Evolutionary conservation across 202 grass and related monocot genomes (phyloP).

Genomic region (Zizania palustris): DNA sequence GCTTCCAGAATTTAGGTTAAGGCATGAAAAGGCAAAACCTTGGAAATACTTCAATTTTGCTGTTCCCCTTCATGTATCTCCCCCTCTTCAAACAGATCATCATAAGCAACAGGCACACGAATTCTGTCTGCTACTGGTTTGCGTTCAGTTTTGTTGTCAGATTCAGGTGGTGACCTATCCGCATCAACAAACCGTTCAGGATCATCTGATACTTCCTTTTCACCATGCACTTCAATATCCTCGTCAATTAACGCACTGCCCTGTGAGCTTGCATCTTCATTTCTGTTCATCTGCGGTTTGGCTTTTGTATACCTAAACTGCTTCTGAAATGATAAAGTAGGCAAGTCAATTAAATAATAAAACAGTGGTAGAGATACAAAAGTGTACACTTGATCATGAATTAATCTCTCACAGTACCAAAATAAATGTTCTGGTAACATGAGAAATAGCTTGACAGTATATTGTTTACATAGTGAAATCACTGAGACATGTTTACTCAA

Average conservation of each 20-base stretch:
- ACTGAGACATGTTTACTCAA: conserved; percentile 10
- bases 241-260: conserved; percentile 56
- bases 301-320: conserved; percentile 62
- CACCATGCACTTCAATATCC: conserved; percentile 53
- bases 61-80: conserved; percentile 69
- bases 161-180: conserved; percentile 27
- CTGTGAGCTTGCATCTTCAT: conserved; percentile 66
- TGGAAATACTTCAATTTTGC: conserved; percentile 25
- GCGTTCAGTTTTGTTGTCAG: conserved; percentile 44
- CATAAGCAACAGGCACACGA: conserved; percentile 74
- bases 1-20: conserved; percentile 6
- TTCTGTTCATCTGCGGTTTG: conserved; percentile 47
- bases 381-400: conserved; percentile 31
- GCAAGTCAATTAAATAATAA: conserved; percentile 1
- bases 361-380: background rate
- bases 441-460: background rate
- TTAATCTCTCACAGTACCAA: background rate
- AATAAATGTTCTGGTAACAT: background rate
- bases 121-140: conserved; percentile 75
- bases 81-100: conserved; percentile 90
- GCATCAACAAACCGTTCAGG: conserved; percentile 42
- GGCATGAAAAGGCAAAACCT: background rate
- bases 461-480: conserved; percentile 10
- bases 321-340: conserved; percentile 62
- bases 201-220: conserved; percentile 44